These are phyloP conservation scores for Karstenula rhodostoma DNA, from an alignment of 2,329 filamentous ascomycete species.

Conservation along the genomic window DNA sequence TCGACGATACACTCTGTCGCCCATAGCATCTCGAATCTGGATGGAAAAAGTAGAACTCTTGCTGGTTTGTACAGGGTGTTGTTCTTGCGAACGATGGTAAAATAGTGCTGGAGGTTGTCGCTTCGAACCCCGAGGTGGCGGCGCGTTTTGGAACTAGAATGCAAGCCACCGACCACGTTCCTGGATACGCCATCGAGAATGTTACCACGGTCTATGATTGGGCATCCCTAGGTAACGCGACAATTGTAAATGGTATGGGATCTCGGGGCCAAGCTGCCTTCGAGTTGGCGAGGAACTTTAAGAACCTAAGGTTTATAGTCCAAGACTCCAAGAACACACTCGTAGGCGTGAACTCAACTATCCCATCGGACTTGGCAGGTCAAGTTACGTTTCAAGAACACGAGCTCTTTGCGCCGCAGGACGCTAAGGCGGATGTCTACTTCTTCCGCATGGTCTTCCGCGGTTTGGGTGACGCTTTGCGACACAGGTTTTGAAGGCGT, in stretches of 20 bases:
- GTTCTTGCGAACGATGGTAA: conserved; percentile 26
- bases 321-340: conserved; percentile 19
- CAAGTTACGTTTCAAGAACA: conserved; percentile 19
- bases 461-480: conserved; percentile 15
- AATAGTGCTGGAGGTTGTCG: conserved; percentile 20
- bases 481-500: conserved; percentile 16
- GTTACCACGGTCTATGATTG: conserved; percentile 23
- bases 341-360: conserved; percentile 6
- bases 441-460: conserved; percentile 26
- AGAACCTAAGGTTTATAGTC: conserved; percentile 18
- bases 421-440: conserved; percentile 19
- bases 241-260: conserved; percentile 19
- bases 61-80: conserved; percentile 20
- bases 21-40: conserved; percentile 1
- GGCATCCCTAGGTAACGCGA: conserved; percentile 20
- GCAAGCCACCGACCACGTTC: conserved; percentile 18
- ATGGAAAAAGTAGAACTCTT: neutral
- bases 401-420: conserved; percentile 22
- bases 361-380: conserved; percentile 18
- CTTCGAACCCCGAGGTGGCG: conserved; percentile 17
- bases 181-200: conserved; percentile 14
- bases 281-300: conserved; percentile 20
- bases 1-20: neutral
- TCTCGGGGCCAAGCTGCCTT: conserved; percentile 22
- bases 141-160: conserved; percentile 21